A percentile compares a stretch with the other conserved stretches of the same genome.
Evolutionary conservation across 2,329 filamentous ascomycete species (phyloP).

Genomic region (Elsinoe necatrix): DNA sequence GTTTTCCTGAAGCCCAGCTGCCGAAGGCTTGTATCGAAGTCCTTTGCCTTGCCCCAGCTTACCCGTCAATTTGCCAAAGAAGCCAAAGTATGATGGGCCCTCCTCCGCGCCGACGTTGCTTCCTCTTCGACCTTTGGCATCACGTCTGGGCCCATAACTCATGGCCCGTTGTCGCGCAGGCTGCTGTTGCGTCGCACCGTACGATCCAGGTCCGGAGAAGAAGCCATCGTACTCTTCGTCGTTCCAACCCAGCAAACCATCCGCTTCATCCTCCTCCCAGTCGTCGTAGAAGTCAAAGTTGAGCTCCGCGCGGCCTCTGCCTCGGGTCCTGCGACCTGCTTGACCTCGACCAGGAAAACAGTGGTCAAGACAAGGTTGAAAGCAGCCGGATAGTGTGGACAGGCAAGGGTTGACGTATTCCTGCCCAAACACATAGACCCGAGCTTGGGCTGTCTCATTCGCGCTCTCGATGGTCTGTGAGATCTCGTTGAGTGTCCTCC

Average conservation of each 20-base stretch:
- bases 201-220: conserved; percentile 46
- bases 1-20: conserved; percentile 82
- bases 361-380: conserved; percentile 60
- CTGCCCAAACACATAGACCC: conserved; percentile 82
- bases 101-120: conserved; percentile 57
- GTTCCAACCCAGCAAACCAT: conserved; percentile 65
- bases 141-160: conserved; percentile 72
- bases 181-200: conserved; percentile 37
- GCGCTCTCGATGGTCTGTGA: conserved; percentile 82
- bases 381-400: conserved; percentile 52
- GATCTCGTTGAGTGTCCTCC: conserved; percentile 88
- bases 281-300: conserved; percentile 98
- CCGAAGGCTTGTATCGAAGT: conserved; percentile 80
- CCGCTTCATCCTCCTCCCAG: conserved; percentile 65
- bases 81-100: conserved; percentile 77
- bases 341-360: conserved; percentile 69
- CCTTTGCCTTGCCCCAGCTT: conserved; percentile 64
- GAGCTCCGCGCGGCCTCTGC: conserved; percentile 60
- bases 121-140: conserved; percentile 43
- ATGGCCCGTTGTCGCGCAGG: conserved; percentile 69
- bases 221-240: conserved; percentile 79
- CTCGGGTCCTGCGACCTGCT: conserved; percentile 57
- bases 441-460: conserved; percentile 83
- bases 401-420: conserved; percentile 77
- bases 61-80: conserved; percentile 75